Evolutionary conservation across 108 stramenopile species (phyloP), one percentile per base, ranked within the genome.

Genomic region (Cyclotella choctawhatcheeana): DNA sequence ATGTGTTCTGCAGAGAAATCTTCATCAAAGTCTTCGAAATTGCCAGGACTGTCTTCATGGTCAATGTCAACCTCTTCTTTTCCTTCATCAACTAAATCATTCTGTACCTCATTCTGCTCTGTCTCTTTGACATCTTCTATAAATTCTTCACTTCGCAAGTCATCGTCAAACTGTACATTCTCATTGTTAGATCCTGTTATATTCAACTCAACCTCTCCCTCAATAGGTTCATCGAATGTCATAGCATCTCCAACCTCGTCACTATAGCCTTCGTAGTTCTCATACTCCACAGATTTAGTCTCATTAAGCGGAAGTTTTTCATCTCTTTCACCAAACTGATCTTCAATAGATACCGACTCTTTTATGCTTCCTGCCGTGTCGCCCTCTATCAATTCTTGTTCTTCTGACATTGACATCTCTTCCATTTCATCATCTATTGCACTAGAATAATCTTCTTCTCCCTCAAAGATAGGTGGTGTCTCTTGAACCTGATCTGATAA

Each of bases 21-120:
- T n/a, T 40, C 37, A 40, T 40, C 37, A 12, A 40, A 40, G 12
- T 12, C 12, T 40, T 6, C 37, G 16, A 13, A 22, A 21, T 52
- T 40, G 6, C 37, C 37, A 40, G 37, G n/a, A n/a, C n/a, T 26
- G 3, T 37, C 40, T 16, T 71, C 35, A 26, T 55, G 44, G 17
- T 32, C 22, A 26, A 40, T 37, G n/a, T 71, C 29, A 12, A 24
- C 43, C 37, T 40, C 37, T 37, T 71, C 35, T 16, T 25, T 33
- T 51, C 52, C 30, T 52, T 71, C 34, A 31, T 20, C 31, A 51
- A 48, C 14, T 6, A 18, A 34, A 0, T 67, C 18, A 34, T 67
- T 33, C 14, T 52, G 52, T 20, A 50, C 22, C 24, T 67, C 47
- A 37, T 33, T 20, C 26, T 21, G 27, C n/a, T n/a, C 30, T 35